Evolutionary conservation across 257 asterid species (phyloP).

Genomic region (Sherardia arvensis): DNA sequence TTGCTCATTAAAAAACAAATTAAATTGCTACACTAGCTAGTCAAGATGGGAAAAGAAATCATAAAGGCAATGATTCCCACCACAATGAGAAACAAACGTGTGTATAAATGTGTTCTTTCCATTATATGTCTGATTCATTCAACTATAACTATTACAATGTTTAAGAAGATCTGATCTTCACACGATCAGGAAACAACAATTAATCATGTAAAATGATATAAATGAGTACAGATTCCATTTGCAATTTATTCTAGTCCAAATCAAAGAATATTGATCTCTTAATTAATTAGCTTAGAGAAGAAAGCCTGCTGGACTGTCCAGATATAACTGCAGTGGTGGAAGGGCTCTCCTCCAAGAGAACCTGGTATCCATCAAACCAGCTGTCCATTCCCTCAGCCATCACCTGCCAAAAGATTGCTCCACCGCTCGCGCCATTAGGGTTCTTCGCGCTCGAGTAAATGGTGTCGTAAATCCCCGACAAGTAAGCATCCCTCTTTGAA

Average conservation of each 20-base stretch:
- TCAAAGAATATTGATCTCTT: neutral
- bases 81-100: too few relatives aligned
- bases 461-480: conserved; percentile 10
- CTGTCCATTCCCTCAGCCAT: conserved; percentile 19
- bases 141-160: neutral
- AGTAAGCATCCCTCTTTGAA: conserved; percentile 10
- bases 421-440: conserved; percentile 9
- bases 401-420: conserved; percentile 20
- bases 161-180: neutral
- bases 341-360: conserved; percentile 13
- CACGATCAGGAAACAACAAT: too few relatives aligned
- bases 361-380: conserved; percentile 19
- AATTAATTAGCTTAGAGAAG: conserved; percentile 5
- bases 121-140: too few relatives aligned
- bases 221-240: neutral
- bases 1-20: too few relatives aligned
- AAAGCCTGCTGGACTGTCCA: conserved; percentile 17
- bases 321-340: conserved; percentile 19
- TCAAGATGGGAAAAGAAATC: too few relatives aligned
- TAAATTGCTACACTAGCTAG: too few relatives aligned
- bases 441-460: conserved; percentile 8
- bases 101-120: too few relatives aligned
- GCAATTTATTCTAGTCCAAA: neutral
- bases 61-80: too few relatives aligned
- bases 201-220: neutral